phyloP scores from a whole-genome alignment of 345 rosid genomes.

The Kernera saxatilis region DNA sequence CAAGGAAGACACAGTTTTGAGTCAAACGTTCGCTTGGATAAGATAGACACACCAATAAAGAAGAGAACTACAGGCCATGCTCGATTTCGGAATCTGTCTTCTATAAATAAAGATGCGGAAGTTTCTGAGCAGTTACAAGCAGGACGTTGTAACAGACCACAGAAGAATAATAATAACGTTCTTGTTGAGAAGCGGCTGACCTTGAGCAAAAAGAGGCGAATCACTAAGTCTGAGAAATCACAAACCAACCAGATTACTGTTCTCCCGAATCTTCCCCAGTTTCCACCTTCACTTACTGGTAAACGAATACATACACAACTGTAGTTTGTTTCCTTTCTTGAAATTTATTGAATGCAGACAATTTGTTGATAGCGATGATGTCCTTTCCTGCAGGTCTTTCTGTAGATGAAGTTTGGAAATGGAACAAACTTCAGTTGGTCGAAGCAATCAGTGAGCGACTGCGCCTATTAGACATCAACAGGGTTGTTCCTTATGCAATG shows the following conservation, averaged over 20 bases:
- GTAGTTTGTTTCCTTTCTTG: background rate
- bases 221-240: conserved; percentile 29
- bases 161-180: conserved; percentile 23
- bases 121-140: conserved; percentile 15
- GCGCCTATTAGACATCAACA: conserved; percentile 46
- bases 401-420: conserved; percentile 39
- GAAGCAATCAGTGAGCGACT: conserved; percentile 45
- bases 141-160: conserved; percentile 21
- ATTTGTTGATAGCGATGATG: background rate
- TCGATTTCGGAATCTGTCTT: conserved; percentile 37
- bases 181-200: conserved; percentile 32
- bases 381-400: conserved; percentile 40
- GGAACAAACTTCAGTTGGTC: conserved; percentile 19
- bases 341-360: background rate
- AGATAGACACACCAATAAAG: conserved; percentile 38
- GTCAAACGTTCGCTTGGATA: conserved; percentile 21
- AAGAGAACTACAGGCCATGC: conserved; percentile 54
- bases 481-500: conserved; percentile 45
- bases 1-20: conserved; percentile 33
- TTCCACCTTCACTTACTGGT: conserved; percentile 42
- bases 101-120: conserved; percentile 34
- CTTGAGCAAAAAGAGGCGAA: conserved; percentile 46
- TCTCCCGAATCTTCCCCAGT: conserved; percentile 22
- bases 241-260: conserved; percentile 35
- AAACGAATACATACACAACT: background rate